Percentiles rank a stretch among this genome's conserved stretches.
Evolutionary conservation across 2,329 filamentous ascomycete species (phyloP).

Genomic region (Alternaria triticina): DNA sequence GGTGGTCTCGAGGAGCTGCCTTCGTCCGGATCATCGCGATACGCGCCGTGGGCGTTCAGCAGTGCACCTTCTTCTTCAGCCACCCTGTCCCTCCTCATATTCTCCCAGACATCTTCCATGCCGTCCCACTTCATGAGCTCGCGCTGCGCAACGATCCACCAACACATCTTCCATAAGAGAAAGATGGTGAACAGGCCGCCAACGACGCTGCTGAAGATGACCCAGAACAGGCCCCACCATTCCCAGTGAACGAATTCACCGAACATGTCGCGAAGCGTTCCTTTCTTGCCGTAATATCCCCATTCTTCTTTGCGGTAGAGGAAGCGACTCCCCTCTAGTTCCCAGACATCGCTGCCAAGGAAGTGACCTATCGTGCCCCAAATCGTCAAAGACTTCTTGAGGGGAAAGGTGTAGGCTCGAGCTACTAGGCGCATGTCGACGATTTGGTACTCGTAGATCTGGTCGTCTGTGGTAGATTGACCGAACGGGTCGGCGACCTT

Average conservation of each 20-base stretch:
- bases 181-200: slow-evolving; percentile 26
- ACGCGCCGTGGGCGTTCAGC: slow-evolving; percentile 21
- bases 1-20: slow-evolving; percentile 10
- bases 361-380: slow-evolving; percentile 30
- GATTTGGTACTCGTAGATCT: slow-evolving; percentile 33
- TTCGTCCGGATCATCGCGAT: slow-evolving; percentile 35
- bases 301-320: slow-evolving; percentile 38
- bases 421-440: slow-evolving; percentile 28
- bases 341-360: slow-evolving; percentile 37
- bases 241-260: slow-evolving; percentile 35
- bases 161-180: slow-evolving; percentile 24
- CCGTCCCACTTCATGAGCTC: slow-evolving; percentile 42
- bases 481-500: slow-evolving; percentile 28
- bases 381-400: slow-evolving; percentile 10
- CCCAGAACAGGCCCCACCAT: slow-evolving; percentile 30
- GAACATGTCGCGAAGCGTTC: slow-evolving; percentile 34
- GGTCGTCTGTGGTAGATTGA: slow-evolving; percentile 16
- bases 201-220: slow-evolving; percentile 24
- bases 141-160: slow-evolving; percentile 30
- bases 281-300: slow-evolving; percentile 40
- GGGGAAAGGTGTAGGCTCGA: slow-evolving; percentile 30
- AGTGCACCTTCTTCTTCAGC: slow-evolving; percentile 34
- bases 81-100: slow-evolving; percentile 26
- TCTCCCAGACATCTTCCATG: slow-evolving; percentile 43
- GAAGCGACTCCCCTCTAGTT: slow-evolving; percentile 29